Base-by-base conservation (phyloP, 2,329 filamentous ascomycete species). In the Ascochyta fabae region DNA sequence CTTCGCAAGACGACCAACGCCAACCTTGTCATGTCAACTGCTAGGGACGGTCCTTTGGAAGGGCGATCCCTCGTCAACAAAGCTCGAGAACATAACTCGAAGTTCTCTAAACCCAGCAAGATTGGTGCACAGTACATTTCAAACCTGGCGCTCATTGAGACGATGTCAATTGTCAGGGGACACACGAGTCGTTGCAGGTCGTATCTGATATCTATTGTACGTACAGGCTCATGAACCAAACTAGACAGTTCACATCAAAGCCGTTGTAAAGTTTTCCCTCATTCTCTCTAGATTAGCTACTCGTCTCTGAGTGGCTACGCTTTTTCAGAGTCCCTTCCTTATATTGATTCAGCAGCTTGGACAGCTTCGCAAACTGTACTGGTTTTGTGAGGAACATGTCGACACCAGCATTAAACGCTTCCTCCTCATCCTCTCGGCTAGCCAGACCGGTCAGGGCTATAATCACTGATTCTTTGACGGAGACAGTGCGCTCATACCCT, bases 311-410 rank as follows among this genome's bases (percentile, higher is more conserved):
- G 7, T 15, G 41, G 10, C 26, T 27, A 7, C 16, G 13, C 12
- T 22, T 34, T 15, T 16, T 36, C 6, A 48, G 13, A 19, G 23
- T 48, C 1, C 53, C 53, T 5, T 56, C 53, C 27, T 56, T 15
- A 41, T 42, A 44, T n/a, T 48, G 39, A 8, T 16, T 15, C 12
- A 59, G 35, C 26, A 56, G 26, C 26, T 24, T 59, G n/a, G 31
- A 48, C 43, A 67, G 23, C 34, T 61, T 53, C 35, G 48, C 46
- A 34, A 69, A 58, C 27, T 56, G 50, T 9, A 67, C 60, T 4
- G 67, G 67, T 34, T 70, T 70, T 15, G 62, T 62, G 10, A 69
- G 31, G 40, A 65, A 70, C 16, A 60, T 23, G 31, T 70, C 57
- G 19, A 62, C 53, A 3, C 66, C 66, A 22, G 55, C 56, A 6